Percentiles rank a stretch among this genome's conserved stretches.
phyloP scores from a whole-genome alignment of 495 filamentous ascomycete species.

The Aspergillus sparsus region DNA sequence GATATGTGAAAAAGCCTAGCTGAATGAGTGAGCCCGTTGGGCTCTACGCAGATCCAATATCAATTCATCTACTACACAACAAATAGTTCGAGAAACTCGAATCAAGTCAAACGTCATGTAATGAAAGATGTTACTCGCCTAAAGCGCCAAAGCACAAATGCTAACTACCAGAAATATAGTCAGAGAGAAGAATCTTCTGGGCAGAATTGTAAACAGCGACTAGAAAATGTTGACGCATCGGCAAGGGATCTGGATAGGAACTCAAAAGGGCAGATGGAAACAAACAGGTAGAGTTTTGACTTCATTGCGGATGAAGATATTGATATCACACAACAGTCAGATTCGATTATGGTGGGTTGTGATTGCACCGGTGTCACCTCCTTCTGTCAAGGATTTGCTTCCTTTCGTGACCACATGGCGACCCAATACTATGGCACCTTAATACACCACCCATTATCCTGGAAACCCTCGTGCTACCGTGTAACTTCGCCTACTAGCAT shows the following conservation, averaged over 20 bases:
- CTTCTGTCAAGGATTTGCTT: too few species aligned
- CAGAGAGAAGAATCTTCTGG: constrained; percentile 9
- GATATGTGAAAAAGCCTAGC: background rate
- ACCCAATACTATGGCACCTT: constrained; percentile 20
- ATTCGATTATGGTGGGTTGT: too few species aligned
- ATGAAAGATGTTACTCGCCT: constrained; percentile 52
- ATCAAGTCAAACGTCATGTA: constrained; percentile 49
- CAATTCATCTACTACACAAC: constrained; percentile 48
- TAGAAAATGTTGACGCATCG: too few species aligned
- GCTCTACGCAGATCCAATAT: constrained; percentile 31
- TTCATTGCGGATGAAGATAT: too few species aligned
- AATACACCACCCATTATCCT: constrained; percentile 21
- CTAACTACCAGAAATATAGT: constrained; percentile 19
- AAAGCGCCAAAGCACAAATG: constrained; percentile 30
- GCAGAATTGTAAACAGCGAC: background rate
- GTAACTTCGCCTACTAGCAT: constrained; percentile 35
- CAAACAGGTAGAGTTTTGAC: too few species aligned
- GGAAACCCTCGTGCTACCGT: constrained; percentile 24
- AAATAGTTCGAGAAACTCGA: constrained; percentile 42
- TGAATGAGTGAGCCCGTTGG: background rate
- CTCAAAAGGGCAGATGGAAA: too few species aligned
- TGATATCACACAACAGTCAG: too few species aligned
- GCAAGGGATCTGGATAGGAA: too few species aligned
- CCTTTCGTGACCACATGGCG: constrained; percentile 2
- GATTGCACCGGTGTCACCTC: too few species aligned